Conservation (phyloP, 805 yeast species). For the Yamadazyma ubonensis region DNA sequence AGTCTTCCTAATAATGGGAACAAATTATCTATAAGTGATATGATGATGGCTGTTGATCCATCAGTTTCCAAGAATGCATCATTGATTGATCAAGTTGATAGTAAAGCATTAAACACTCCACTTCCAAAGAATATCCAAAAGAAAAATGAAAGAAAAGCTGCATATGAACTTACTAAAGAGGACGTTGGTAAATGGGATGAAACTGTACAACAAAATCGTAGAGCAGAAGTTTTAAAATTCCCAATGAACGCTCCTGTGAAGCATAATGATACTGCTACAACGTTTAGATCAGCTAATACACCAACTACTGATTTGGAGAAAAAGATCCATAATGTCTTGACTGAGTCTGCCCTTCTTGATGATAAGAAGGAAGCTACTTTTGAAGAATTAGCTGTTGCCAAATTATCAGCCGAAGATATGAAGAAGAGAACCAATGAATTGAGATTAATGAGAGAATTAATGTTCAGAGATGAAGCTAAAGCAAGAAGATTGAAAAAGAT, state of each 20-base stretch:
- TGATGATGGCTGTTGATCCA: constrained; percentile 66
- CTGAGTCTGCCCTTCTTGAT: constrained; percentile 65
- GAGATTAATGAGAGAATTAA: constrained; percentile 88
- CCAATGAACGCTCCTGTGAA: constrained; percentile 57
- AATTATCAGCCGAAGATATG: constrained; percentile 77
- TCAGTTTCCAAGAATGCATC: constrained; percentile 47
- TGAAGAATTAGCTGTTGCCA: constrained; percentile 82
- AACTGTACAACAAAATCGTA: constrained; percentile 70
- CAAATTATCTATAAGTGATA: constrained; percentile 66
- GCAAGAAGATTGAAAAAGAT: constrained; percentile 92
- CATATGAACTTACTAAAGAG: constrained; percentile 82
- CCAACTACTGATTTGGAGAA: constrained; percentile 64
- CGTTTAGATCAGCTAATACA: constrained; percentile 46
- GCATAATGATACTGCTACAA: constrained; percentile 47
- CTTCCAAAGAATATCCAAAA: constrained; percentile 83
- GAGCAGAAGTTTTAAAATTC: constrained; percentile 81
- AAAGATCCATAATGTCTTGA: constrained; percentile 58
- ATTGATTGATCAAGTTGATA: constrained; percentile 32
- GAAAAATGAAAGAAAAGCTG: constrained; percentile 83
- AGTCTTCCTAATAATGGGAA: constrained; percentile 60
- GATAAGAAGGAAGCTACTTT: constrained; percentile 78
- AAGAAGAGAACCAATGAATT: constrained; percentile 74
- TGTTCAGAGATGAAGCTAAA: constrained; percentile 92
- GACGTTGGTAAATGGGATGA: constrained; percentile 91
- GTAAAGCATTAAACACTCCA: constrained; percentile 68